Evolutionary conservation across 176 grass and related monocot species (phyloP).

Genomic region (Paspalum vaginatum): DNA sequence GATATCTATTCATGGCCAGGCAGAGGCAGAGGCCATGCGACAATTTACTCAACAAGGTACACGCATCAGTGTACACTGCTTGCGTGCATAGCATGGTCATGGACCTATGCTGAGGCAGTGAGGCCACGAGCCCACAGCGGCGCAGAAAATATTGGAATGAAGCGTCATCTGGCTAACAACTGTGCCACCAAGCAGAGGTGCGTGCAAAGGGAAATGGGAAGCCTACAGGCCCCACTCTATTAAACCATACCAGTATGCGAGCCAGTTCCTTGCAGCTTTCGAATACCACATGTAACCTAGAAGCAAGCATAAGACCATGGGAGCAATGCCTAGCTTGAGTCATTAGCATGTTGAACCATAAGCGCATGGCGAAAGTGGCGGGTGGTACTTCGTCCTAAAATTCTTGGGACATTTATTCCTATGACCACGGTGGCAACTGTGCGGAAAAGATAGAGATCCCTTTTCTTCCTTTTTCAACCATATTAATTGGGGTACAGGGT

Average conservation of each 20-base stretch:
- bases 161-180: slow-evolving; percentile 37
- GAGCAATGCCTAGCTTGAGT: slow-evolving; percentile 33
- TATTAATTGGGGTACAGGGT: slow-evolving; percentile 13
- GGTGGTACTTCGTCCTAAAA: slow-evolving; percentile 26
- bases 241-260: slow-evolving; percentile 21
- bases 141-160: slow-evolving; percentile 22
- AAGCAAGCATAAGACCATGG: slow-evolving; percentile 34
- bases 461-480: neutral
- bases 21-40: slow-evolving; percentile 46
- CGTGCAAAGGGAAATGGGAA: slow-evolving; percentile 31
- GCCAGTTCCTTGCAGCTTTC: slow-evolving; percentile 40
- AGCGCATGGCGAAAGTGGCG: slow-evolving; percentile 25
- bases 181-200: slow-evolving; percentile 38
- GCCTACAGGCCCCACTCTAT: slow-evolving; percentile 33
- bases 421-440: slow-evolving; percentile 21
- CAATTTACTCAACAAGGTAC: slow-evolving; percentile 44
- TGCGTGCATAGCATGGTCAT: slow-evolving; percentile 42
- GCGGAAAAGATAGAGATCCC: neutral
- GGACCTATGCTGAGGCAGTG: slow-evolving; percentile 3
- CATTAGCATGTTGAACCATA: slow-evolving; percentile 27
- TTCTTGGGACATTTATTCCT: neutral
- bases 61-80: slow-evolving; percentile 36
- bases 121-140: slow-evolving; percentile 36
- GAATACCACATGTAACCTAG: slow-evolving; percentile 29
- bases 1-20: slow-evolving; percentile 56